Evolutionary conservation across 345 rosid genomes (phyloP), one percentile per base, ranked within the genome.

Genomic region (Rhizophora mangle): DNA sequence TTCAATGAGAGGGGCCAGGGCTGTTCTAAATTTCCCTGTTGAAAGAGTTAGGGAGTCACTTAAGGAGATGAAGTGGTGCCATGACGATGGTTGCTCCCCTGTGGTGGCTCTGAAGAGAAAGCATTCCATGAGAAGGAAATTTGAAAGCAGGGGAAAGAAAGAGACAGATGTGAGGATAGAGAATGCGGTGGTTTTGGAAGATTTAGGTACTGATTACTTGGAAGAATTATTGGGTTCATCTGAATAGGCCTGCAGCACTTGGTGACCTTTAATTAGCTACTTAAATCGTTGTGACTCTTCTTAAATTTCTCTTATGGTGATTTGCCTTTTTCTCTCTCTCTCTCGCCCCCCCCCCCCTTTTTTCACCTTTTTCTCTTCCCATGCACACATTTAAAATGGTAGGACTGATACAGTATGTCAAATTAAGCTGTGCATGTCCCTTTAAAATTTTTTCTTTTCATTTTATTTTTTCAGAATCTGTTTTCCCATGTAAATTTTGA

Each of bases 71-170:
- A 80, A 78, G 78, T 85, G 69, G 31, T 67, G 72, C 63, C 24
- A 27, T 8, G 93, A 84, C 29, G 95, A 85, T 6, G 70, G 74
- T 2, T 83, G 88, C 69, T 93, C 98, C 6, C 98, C 97, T 5
- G 97, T 93, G 22, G 83, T 89, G 26, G 98, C 97, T 31, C 82
- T 93, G 18, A 93, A 93, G 81, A 86, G 94, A 46, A 90, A 80
- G 72, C 96, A 93, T 59, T 86, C 93, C 5, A 75, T 89, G 91
- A 86, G 82, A 74, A 75, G 89, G 65, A 90, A 85, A 78, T 71
- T 73, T 79, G 67, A 57, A 19, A 73, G 69, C 67, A 84, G 76
- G 71, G 72, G 65, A 70, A 86, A 76, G 60, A 82, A 68, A 71
- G 86, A 82, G 13, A 76, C 75, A 6, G 76, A 84, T 4, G 54